Evolutionary conservation across 2,329 filamentous ascomycete genomes (phyloP).

Genomic region (Penicillium crustosum): DNA sequence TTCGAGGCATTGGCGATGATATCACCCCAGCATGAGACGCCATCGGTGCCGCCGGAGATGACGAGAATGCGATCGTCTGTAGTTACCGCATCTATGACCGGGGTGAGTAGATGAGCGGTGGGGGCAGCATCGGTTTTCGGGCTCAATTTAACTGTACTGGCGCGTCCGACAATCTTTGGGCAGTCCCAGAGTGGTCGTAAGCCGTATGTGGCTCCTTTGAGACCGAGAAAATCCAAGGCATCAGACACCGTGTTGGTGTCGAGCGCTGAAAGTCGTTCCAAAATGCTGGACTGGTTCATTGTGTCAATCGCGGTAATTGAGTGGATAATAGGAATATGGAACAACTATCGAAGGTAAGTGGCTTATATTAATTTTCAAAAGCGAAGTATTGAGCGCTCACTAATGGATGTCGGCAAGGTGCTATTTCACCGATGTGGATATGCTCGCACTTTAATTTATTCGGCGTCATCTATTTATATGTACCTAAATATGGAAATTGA

Average conservation of each 20-base stretch:
- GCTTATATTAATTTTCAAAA: neutral
- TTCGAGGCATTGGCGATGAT: slow-evolving; percentile 27
- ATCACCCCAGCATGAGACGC: slow-evolving; percentile 27
- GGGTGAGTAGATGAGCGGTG: slow-evolving; percentile 17
- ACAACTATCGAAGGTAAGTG: neutral
- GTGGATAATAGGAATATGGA: neutral
- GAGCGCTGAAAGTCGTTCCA: slow-evolving; percentile 19
- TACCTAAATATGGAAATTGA: neutral
- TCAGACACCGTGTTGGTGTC: slow-evolving; percentile 28
- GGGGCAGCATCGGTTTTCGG: slow-evolving; percentile 12
- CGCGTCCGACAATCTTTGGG: slow-evolving; percentile 24
- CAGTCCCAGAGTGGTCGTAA: slow-evolving; percentile 26
- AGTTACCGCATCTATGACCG: slow-evolving; percentile 20
- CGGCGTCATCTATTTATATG: neutral
- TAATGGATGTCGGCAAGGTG: neutral
- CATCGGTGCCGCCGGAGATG: slow-evolving; percentile 20
- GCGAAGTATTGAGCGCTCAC: neutral
- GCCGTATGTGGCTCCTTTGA: slow-evolving; percentile 25
- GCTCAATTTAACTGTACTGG: slow-evolving; percentile 24
- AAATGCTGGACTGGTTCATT: neutral
- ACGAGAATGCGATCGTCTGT: slow-evolving; percentile 25
- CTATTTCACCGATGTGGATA: neutral
- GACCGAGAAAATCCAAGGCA: slow-evolving; percentile 24
- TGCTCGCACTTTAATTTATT: too few species aligned
- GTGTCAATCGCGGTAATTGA: neutral